Evolutionary conservation across 164 flowering plant species (phyloP).

Genomic region (Sedum album): DNA sequence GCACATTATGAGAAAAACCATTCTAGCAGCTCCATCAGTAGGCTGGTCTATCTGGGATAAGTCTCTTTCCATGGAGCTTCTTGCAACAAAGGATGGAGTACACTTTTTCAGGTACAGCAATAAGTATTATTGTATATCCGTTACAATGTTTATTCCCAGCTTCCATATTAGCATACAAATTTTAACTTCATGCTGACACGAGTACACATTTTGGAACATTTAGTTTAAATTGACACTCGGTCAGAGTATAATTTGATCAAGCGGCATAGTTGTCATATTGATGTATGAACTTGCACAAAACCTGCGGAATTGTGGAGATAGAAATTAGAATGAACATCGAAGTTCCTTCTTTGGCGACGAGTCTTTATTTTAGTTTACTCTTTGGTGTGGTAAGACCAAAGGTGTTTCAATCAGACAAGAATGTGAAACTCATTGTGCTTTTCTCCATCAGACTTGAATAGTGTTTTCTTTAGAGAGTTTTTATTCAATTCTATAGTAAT

Average conservation of each 20-base stretch:
- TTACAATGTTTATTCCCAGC: slow-evolving; percentile 1
- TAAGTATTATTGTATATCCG: not conserved
- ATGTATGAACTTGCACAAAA: not conserved
- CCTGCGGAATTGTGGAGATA: not conserved
- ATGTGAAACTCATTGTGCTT: not conserved
- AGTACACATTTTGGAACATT: not conserved
- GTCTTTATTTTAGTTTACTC: not conserved
- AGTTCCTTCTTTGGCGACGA: not conserved
- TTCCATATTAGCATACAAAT: not conserved
- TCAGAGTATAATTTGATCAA: not conserved
- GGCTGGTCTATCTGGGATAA: slow-evolving; percentile 96
- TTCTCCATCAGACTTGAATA: not conserved
- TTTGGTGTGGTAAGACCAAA: not conserved
- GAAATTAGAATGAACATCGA: not conserved
- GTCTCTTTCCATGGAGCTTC: slow-evolving; percentile 74
- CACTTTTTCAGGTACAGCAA: slow-evolving; percentile 54
- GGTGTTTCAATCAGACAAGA: no score
- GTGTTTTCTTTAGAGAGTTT: not conserved
- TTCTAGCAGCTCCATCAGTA: slow-evolving; percentile 61
- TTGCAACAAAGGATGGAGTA: slow-evolving; percentile 56
- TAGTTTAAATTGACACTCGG: not conserved
- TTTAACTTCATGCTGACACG: not conserved
- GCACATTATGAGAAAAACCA: slow-evolving; percentile 47
- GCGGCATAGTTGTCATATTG: not conserved
- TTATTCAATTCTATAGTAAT: not conserved